phyloP scores from a whole-genome alignment of 345 rosid species.

The Citrus unshiu region DNA sequence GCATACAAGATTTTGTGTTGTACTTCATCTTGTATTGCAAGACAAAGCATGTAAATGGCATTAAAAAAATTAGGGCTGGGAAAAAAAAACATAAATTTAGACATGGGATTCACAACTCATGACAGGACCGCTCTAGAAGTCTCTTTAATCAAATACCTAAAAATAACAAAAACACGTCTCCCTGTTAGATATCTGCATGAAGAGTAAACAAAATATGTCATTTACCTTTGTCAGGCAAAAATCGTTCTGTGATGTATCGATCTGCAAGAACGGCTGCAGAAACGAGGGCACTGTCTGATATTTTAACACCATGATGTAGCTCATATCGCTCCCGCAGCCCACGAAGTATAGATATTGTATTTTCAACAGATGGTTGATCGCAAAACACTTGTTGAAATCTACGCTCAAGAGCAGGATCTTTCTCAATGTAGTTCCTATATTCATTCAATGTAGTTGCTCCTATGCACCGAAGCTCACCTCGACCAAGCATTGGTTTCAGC shows the following conservation, averaged over 20 bases:
- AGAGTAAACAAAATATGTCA: neutral
- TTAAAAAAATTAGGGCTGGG: too few relatives aligned
- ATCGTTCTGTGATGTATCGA: slow-evolving; percentile 84
- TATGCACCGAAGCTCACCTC: slow-evolving; percentile 85
- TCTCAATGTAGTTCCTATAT: slow-evolving; percentile 86
- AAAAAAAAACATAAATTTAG: too few relatives aligned
- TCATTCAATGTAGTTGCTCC: slow-evolving; percentile 92
- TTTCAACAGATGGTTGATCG: slow-evolving; percentile 91
- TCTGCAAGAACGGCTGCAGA: slow-evolving; percentile 86
- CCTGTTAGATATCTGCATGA: neutral
- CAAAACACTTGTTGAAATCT: slow-evolving; percentile 96
- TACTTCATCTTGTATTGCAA: too few relatives aligned
- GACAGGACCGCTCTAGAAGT: too few relatives aligned
- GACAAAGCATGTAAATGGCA: too few relatives aligned
- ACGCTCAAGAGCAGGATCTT: slow-evolving; percentile 88
- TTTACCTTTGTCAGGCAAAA: slow-evolving; percentile 94
- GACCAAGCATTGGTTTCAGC: slow-evolving; percentile 91
- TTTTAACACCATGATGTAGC: slow-evolving; percentile 88
- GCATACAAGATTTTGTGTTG: too few relatives aligned
- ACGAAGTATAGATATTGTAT: slow-evolving; percentile 87
- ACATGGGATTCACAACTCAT: too few relatives aligned
- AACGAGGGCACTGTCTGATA: slow-evolving; percentile 90
- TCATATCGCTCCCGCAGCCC: slow-evolving; percentile 85
- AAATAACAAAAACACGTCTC: neutral
- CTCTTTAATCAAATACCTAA: too few relatives aligned